Evolutionary conservation across 1,284 basidiomycete genomes (phyloP).

Genomic region (Cyathus pygmaeus): DNA sequence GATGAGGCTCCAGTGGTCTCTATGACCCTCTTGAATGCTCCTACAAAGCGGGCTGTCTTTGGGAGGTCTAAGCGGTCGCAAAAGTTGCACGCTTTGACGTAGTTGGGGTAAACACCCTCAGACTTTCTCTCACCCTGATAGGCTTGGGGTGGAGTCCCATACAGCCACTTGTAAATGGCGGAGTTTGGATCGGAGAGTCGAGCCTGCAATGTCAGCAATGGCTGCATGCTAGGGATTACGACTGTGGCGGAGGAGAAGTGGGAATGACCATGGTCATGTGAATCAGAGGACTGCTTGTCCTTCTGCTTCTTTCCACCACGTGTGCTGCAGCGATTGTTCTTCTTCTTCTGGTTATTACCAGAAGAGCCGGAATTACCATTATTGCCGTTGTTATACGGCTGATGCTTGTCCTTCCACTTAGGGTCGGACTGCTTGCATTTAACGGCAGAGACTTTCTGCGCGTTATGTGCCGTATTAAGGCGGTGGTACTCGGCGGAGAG

Average conservation of each 20-base stretch:
- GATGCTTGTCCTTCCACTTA: slow-evolving; percentile 4
- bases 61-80: neutral
- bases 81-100: neutral
- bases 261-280: neutral
- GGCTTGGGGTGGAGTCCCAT: neutral
- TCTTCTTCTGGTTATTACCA: neutral
- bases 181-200: neutral
- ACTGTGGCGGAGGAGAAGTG: neutral
- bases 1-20: neutral
- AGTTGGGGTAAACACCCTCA: neutral
- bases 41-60: neutral
- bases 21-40: neutral
- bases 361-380: neutral
- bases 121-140: no score
- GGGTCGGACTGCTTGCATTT: slow-evolving; percentile 2
- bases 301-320: slow-evolving; percentile 1
- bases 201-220: neutral
- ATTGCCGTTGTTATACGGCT: no score
- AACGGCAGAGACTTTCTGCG: slow-evolving; percentile 5
- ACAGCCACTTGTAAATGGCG: neutral
- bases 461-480: neutral
- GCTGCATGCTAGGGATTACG: neutral
- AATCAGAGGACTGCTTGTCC: neutral
- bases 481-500: neutral
- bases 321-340: slow-evolving; percentile 3